Evolutionary conservation across 23 red algal genomes (phyloP).

Genomic region (Cyanidioschyzon merolae): DNA sequence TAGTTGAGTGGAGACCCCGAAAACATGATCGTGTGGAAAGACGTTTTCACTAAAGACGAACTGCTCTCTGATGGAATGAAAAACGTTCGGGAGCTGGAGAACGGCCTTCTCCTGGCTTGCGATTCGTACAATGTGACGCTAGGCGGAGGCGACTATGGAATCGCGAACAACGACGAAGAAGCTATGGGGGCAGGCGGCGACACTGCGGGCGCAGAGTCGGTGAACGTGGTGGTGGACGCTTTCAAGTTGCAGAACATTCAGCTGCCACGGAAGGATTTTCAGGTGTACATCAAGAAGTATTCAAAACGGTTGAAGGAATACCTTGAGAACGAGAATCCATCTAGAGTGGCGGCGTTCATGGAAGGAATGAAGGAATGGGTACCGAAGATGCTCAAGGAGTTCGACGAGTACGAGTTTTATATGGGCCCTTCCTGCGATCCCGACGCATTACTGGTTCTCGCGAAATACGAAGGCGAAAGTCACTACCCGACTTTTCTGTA

Average conservation of each 20-base stretch:
- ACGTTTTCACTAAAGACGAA: constrained; percentile 23
- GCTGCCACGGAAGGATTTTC: constrained; percentile 34
- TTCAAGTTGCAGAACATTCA: constrained; percentile 22
- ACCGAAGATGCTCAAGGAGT: constrained; percentile 43
- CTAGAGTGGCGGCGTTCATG: constrained; percentile 26
- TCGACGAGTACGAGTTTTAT: constrained; percentile 44
- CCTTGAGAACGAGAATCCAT: constrained; percentile 26
- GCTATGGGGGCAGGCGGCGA: constrained; percentile 14
- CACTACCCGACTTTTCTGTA: constrained; percentile 35
- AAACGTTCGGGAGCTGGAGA: constrained; percentile 27
- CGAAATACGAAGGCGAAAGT: constrained; percentile 29
- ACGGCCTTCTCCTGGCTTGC: constrained; percentile 34
- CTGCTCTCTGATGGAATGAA: constrained; percentile 42
- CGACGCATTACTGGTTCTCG: constrained; percentile 25
- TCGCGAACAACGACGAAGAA: constrained; percentile 36
- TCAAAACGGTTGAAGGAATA: constrained; percentile 30
- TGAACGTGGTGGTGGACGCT: constrained; percentile 37
- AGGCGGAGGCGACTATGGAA: constrained; percentile 32
- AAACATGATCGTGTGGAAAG: constrained; percentile 17
- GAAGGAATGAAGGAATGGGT: constrained; percentile 45
- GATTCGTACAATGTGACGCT: constrained; percentile 41
- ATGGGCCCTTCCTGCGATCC: constrained; percentile 36
- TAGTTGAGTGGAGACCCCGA: too few relatives aligned
- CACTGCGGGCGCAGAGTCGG: constrained; percentile 3
- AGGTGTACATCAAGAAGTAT: constrained; percentile 34